phyloP scores from a whole-genome alignment of 2,329 filamentous ascomycete species.

The Talaromyces islandicus region DNA sequence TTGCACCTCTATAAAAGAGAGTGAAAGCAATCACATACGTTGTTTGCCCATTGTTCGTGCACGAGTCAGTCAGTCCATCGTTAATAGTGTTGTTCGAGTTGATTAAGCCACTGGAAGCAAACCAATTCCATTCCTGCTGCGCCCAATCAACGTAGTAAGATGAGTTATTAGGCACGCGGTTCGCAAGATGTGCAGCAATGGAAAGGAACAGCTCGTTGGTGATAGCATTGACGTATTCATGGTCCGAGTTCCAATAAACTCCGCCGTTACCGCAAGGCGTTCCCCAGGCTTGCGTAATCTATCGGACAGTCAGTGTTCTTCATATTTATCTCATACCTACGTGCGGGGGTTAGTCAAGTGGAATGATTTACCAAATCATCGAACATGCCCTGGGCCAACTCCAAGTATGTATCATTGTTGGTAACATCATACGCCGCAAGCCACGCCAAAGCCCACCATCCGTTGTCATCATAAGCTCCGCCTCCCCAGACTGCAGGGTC shows the following conservation, averaged over 20 bases:
- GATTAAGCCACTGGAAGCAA: conserved; percentile 43
- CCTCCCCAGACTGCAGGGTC: conserved; percentile 5
- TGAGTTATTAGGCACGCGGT: conserved; percentile 34
- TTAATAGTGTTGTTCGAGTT: conserved; percentile 47
- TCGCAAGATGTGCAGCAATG: conserved; percentile 51
- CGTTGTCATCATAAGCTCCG: conserved; percentile 46
- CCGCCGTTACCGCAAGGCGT: conserved; percentile 40
- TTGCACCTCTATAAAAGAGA: background rate
- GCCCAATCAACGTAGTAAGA: conserved; percentile 42
- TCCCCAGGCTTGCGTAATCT: conserved; percentile 33
- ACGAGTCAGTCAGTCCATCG: conserved; percentile 47
- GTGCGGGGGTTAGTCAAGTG: too few species aligned
- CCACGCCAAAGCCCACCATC: conserved; percentile 51
- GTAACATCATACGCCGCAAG: conserved; percentile 52
- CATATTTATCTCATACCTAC: background rate
- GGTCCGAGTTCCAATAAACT: conserved; percentile 44
- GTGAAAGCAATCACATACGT: conserved; percentile 17
- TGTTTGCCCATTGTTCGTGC: conserved; percentile 42
- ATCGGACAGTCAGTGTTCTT: background rate
- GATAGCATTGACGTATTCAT: conserved; percentile 48
- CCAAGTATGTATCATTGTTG: conserved; percentile 38
- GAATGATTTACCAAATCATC: conserved; percentile 31
- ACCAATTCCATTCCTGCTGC: conserved; percentile 47
- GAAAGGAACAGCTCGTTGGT: conserved; percentile 53
- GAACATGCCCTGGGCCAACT: conserved; percentile 46